phyloP scores from a whole-genome alignment of 1,139 yeast genomes.

The Meyerozyma guilliermondii region DNA sequence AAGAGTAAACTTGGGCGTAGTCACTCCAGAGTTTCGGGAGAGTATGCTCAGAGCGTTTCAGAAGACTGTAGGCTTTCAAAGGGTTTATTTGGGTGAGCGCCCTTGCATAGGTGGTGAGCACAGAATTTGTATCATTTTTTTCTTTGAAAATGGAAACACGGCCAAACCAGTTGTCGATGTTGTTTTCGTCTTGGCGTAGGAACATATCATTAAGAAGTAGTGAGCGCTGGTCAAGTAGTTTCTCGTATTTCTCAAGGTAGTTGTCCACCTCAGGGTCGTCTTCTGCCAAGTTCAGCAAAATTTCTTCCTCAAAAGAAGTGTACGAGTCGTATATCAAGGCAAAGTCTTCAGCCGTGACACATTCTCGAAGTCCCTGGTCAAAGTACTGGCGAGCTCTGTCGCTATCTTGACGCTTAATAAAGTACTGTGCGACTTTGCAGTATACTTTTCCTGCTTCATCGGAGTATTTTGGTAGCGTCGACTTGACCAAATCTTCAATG shows the following conservation, averaged over 20 bases:
- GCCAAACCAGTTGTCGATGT: conserved; percentile 65
- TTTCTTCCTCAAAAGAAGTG: conserved; percentile 56
- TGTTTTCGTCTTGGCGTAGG: conserved; percentile 57
- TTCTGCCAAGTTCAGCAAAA: conserved; percentile 31
- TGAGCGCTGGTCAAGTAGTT: conserved; percentile 50
- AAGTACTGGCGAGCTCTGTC: conserved; percentile 45
- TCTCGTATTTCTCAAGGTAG: conserved; percentile 48
- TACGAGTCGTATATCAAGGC: conserved; percentile 59
- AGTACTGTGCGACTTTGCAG: conserved; percentile 47
- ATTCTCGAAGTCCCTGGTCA: conserved; percentile 42
- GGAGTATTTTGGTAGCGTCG: conserved; percentile 37
- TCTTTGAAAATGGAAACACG: conserved; percentile 40
- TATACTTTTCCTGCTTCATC: conserved; percentile 55
- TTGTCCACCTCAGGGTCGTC: conserved; percentile 20
- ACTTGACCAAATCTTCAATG: conserved; percentile 28
- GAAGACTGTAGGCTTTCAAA: conserved; percentile 35
- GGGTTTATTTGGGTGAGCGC: conserved; percentile 73
- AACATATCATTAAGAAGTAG: conserved; percentile 61
- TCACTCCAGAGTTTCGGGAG: conserved; percentile 61
- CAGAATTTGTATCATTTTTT: conserved; percentile 29
- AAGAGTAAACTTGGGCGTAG: conserved; percentile 64
- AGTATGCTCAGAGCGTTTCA: conserved; percentile 20
- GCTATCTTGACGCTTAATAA: conserved; percentile 27
- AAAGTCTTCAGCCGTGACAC: conserved; percentile 58
- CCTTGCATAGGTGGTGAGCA: conserved; percentile 54